These are phyloP conservation scores for Nannochloris sp. DNA, from an alignment of 139 green algal species.

Conservation along the genomic window DNA sequence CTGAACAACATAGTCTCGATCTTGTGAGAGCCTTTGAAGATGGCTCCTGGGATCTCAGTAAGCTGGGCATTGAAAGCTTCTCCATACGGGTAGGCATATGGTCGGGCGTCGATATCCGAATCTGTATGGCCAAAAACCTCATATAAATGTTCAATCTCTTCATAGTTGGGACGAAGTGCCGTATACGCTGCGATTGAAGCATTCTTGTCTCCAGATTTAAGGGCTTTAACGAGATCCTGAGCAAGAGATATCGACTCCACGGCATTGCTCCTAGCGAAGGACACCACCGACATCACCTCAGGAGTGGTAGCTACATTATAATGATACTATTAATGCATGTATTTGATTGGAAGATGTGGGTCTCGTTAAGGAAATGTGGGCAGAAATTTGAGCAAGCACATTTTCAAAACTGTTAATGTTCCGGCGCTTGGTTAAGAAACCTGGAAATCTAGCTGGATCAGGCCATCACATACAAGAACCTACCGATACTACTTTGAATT, in stretches of 20 bases:
- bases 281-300: background rate
- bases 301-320: no score
- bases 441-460: no score
- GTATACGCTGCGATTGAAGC: slow-evolving; percentile 9
- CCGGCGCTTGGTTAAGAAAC: no score
- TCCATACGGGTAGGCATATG: slow-evolving; percentile 12
- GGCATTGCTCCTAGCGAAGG: slow-evolving; percentile 5
- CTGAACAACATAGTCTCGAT: slow-evolving; percentile 22
- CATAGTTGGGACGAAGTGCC: slow-evolving; percentile 11
- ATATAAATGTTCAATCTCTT: slow-evolving; percentile 32
- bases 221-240: slow-evolving; percentile 1
- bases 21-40: slow-evolving; percentile 23
- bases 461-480: no score
- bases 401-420: no score
- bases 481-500: no score
- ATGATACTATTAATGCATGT: no score
- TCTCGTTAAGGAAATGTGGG: no score
- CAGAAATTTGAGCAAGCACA: no score
- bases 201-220: slow-evolving; percentile 7
- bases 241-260: slow-evolving; percentile 7
- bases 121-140: slow-evolving; percentile 22
- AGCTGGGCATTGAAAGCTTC: slow-evolving; percentile 3
- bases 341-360: no score
- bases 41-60: background rate
- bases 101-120: slow-evolving; percentile 17